These are phyloP conservation scores for Theileria orientalis DNA, from an alignment of 169 alveolate species.

Conservation along the genomic window DNA sequence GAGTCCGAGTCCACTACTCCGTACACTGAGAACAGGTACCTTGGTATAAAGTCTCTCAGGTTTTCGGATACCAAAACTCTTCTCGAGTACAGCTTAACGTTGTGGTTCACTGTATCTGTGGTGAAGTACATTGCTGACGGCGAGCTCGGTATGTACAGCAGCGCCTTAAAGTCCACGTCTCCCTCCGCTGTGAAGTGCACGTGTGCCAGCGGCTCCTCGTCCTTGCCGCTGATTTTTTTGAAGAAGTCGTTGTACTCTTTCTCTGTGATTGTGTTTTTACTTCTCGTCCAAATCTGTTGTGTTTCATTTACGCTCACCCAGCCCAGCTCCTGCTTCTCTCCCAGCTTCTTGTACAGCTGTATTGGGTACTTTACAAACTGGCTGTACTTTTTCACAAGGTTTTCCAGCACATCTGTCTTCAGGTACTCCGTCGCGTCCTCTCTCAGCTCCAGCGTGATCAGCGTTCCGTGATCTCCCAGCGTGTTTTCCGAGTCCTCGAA, in stretches of 20 bases:
- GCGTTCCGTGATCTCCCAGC: conserved; percentile 95
- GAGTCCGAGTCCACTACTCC: conserved; percentile 97
- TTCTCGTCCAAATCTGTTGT: conserved; percentile 97
- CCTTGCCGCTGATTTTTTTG: conserved; percentile 92
- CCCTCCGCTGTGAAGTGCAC: conserved; percentile 99
- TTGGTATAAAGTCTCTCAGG: conserved; percentile 91
- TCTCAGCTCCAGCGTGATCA: conserved; percentile 94
- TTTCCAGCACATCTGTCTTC: conserved; percentile 89
- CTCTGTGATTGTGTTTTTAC: conserved; percentile 92
- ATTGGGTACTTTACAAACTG: conserved; percentile 98
- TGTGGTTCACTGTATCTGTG: conserved; percentile 82
- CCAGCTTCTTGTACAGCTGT: conserved; percentile 74
- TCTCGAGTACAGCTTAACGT: conserved; percentile 88
- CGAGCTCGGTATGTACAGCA: conserved; percentile 92
- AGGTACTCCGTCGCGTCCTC: conserved; percentile 97
- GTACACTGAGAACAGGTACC: conserved; percentile 88
- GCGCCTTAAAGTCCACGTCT: conserved; percentile 96
- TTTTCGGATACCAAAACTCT: conserved; percentile 92
- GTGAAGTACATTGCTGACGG: conserved; percentile 91
- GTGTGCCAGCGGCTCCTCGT: conserved; percentile 94
- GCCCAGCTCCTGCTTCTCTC: conserved; percentile 73
- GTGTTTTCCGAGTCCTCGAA: conserved; percentile 94
- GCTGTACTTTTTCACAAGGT: conserved; percentile 91
- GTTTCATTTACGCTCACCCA: conserved; percentile 90
- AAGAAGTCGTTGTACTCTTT: conserved; percentile 95